Base-by-base conservation (phyloP, 176 grass and related monocot genomes). In the Carex kokanica region DNA sequence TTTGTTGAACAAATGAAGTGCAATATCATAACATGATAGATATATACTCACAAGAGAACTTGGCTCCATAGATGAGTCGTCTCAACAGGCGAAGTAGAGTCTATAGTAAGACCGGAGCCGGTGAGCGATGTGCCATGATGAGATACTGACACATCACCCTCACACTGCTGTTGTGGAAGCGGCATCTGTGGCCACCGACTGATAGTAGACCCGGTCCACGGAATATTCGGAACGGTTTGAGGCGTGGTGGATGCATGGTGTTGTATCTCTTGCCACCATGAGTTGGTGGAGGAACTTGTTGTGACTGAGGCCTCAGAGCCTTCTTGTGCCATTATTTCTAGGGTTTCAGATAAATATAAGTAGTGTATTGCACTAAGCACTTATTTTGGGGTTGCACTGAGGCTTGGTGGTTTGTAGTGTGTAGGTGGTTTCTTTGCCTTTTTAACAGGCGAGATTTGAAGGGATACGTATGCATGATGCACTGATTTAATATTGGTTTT, bases 61-160 rank as follows among this genome's bases (percentile, higher is more conserved):
- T 97, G 94, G 81, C 83, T 97, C 94, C 92, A 97, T 34, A 94
- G 83, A 81, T 97, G 86, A 91, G 86, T 94, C 87, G 86, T 94
- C 88, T 97, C 90, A 25, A 74, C 82, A 68, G 80, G 79, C 9
- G 23, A 60, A 25, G 70, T 80, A 2, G 86, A 27, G 2, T 90
- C 81, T 78, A 80, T 79, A 45, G 68, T 62, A 18, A 83, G 24
- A 29, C 81, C 78, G 3, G 80, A 55, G 4, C 79, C 43, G 25
- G 91, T 84, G 83, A 88, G 85, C 64, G 92, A 91, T 56, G 79
- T 88, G 79, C 88, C 86, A 68, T 67, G 58, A 87, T 90, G 88
- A 73, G 84, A 90, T 10, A 84, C 74, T 8, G 91, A 95, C 34
- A 90, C 65, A 73, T 89, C 79, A 64, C 84, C 86, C 2, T 66